Percentiles rank a stretch among this genome's conserved stretches.
Evolutionary conservation across 139 green algal species (phyloP).

Genomic region (Marvania coccoides): DNA sequence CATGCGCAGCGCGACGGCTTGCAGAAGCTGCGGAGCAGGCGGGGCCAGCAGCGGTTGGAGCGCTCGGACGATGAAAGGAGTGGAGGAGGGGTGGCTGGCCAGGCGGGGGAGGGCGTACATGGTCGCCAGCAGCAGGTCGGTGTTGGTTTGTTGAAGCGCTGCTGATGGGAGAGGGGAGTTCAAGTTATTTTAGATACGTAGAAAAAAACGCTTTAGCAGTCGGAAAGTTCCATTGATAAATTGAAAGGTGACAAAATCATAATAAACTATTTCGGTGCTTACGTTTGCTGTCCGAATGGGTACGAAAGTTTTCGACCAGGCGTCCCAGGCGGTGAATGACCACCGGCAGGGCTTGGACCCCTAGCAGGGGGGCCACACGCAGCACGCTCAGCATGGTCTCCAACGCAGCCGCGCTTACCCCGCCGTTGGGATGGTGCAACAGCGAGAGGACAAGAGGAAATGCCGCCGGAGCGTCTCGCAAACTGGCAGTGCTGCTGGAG

Average conservation of each 20-base stretch:
- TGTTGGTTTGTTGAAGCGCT: neutral
- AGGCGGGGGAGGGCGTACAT: conserved; percentile 24
- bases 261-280: neutral
- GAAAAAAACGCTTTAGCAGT: neutral
- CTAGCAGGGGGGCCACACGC: neutral
- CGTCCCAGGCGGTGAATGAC: conserved; percentile 6
- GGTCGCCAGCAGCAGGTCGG: conserved; percentile 19
- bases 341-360: conserved; percentile 5
- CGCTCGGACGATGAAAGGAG: conserved; percentile 34
- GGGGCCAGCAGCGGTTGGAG: conserved; percentile 26
- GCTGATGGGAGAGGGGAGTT: neutral
- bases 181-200: neutral
- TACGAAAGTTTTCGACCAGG: conserved; percentile 7
- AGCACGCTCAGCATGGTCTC: neutral
- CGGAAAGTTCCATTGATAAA: neutral
- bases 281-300: neutral
- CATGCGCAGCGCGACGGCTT: conserved; percentile 35
- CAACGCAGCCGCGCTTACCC: neutral
- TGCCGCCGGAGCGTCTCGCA: neutral
- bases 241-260: neutral
- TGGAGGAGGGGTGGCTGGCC: conserved; percentile 11
- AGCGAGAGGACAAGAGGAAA: neutral
- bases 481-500: neutral
- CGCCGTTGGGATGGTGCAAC: neutral
- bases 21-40: conserved; percentile 21